These are phyloP conservation scores for Aspergillus sergii DNA, from an alignment of 2,329 filamentous ascomycete species.

Conservation along the genomic window DNA sequence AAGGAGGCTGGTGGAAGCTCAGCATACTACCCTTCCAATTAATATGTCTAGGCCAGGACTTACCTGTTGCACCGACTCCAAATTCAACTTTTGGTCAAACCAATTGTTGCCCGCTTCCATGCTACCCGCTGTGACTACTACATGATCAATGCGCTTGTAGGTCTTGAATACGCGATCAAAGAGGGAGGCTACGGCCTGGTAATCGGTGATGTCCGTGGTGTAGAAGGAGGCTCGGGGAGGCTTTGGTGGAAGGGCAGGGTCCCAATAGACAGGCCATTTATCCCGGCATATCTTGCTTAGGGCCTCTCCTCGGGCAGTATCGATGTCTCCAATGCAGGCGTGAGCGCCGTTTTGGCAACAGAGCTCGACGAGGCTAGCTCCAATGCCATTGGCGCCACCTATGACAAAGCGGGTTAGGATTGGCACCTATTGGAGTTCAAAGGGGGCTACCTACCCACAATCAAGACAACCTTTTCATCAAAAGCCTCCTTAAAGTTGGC, in stretches of 20 bases:
- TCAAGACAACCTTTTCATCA: constrained; percentile 22
- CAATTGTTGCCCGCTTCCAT: constrained; percentile 46
- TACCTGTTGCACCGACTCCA: constrained; percentile 48
- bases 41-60: constrained; percentile 3
- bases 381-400: constrained; percentile 51
- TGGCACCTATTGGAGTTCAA: neutral
- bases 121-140: constrained; percentile 52
- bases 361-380: constrained; percentile 44
- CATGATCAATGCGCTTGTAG: constrained; percentile 54
- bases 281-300: constrained; percentile 26
- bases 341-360: constrained; percentile 44
- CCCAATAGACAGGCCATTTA: constrained; percentile 18
- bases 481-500: constrained; percentile 17
- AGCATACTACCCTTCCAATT: constrained; percentile 1
- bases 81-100: constrained; percentile 48
- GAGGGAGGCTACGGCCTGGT: constrained; percentile 49
- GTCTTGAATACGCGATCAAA: constrained; percentile 50
- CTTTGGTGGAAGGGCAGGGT: constrained; percentile 20
- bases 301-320: constrained; percentile 35
- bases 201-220: constrained; percentile 49
- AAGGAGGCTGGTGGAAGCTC: constrained; percentile 28
- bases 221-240: constrained; percentile 40
- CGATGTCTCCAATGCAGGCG: constrained; percentile 50
- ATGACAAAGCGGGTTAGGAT: neutral
- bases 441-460: constrained; percentile 18